phyloP scores from a whole-genome alignment of 1,284 basidiomycete genomes.

The Fomitopsis betulina region DNA sequence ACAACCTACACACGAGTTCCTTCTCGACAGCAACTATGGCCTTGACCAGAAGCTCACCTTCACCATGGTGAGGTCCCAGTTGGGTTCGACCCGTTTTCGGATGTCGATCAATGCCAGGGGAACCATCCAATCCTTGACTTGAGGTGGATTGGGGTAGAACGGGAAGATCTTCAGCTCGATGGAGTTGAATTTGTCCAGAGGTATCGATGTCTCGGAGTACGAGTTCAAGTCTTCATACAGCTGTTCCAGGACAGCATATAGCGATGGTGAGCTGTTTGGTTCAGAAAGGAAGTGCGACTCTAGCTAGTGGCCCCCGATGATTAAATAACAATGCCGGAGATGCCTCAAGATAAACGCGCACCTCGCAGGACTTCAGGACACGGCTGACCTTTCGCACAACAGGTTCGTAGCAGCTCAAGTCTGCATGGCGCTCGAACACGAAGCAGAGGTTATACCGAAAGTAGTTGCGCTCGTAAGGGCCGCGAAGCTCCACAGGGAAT shows the following conservation, averaged over 20 bases:
- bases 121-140: conserved; percentile 93
- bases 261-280: conserved; percentile 61
- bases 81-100: conserved; percentile 75
- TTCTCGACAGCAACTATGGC: neutral
- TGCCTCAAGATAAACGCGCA: conserved; percentile 32
- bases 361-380: conserved; percentile 85
- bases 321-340: neutral
- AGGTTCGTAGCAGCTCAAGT: conserved; percentile 93
- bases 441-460: conserved; percentile 97
- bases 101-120: conserved; percentile 89
- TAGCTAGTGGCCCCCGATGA: conserved; percentile 48
- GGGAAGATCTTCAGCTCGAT: conserved; percentile 96
- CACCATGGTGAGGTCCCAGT: conserved; percentile 95
- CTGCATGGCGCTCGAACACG: conserved; percentile 88
- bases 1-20: conserved; percentile 49
- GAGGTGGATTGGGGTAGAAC: conserved; percentile 91
- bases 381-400: conserved; percentile 93
- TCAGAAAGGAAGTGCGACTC: conserved; percentile 87
- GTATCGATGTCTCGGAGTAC: conserved; percentile 92
- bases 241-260: conserved; percentile 91
- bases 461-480: conserved; percentile 78
- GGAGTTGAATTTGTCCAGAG: conserved; percentile 85
- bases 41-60: conserved; percentile 45
- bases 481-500: conserved; percentile 76
- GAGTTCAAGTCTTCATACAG: conserved; percentile 97